Evolutionary conservation across 2,329 filamentous ascomycete species (phyloP), one percentile per base, ranked within the genome.

Genomic region (Venturia carpophila): DNA sequence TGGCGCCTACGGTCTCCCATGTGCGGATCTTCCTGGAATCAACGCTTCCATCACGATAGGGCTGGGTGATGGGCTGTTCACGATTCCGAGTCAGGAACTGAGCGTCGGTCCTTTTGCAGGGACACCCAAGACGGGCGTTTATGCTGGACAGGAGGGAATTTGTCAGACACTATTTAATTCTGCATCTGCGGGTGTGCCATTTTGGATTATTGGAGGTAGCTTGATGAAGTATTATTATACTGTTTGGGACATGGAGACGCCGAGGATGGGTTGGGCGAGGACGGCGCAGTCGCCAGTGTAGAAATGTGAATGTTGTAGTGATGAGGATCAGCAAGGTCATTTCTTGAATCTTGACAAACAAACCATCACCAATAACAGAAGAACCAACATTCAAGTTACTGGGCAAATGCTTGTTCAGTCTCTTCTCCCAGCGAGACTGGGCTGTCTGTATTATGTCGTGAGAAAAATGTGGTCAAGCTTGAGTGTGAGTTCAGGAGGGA

Each of bases 211-310:
- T 42, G 63, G 63, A 15, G 63, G 34, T 13, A 64, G 63, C 49
- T 64, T 64, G 63, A 39, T 64, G 47, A 64, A 64, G 19, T 64
- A 64, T 27, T 64, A 64, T 24, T 64, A 64, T 34, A 58, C 47
- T 1, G 63, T 64, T 15, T 64, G 63, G 63, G 63, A 64, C 37
- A 43, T 64, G 34, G 63, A 49, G 21, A 64, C 55, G n/a, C 39
- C 30, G 39, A 37, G 52, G 30, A 15, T 64, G 24, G 63, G 63
- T 5, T 60, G 30, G 30, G 63, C 63, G 11, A 60, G 21, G 37
- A 60, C 52, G 45, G 63, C 17, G 21, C 47, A 58, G 34, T 64
- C 63, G 30, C 63, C 63, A 7, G 15, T 10, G 7, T 58, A 27
- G 21, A 27, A 10, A 41, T 15, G 39, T 10, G 10, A 41, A 41